Percentiles rank a stretch among this genome's conserved stretches.
Evolutionary conservation across 768 basidiomycete species (phyloP).

Genomic region (Boletus pseudo-olivaceus): DNA sequence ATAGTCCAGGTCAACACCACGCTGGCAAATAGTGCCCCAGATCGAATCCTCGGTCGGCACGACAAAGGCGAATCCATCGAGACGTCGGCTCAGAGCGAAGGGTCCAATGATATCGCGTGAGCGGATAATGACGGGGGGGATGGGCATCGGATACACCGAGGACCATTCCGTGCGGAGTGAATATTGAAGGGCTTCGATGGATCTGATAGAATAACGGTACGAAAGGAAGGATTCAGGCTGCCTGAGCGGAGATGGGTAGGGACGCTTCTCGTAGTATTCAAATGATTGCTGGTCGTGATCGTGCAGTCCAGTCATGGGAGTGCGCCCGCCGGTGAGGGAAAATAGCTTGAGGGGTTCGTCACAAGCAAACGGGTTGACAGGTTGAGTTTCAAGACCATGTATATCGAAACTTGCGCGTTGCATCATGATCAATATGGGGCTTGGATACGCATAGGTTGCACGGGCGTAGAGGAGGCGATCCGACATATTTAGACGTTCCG

Average conservation of each 20-base stretch:
- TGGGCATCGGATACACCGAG: slow-evolving; percentile 15
- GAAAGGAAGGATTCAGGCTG: not conserved
- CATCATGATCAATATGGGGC: slow-evolving; percentile 12
- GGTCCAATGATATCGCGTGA: slow-evolving; percentile 13
- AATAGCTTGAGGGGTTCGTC: slow-evolving; percentile 1
- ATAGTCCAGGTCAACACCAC: slow-evolving; percentile 10
- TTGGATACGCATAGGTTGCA: slow-evolving; percentile 10
- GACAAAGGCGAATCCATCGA: slow-evolving; percentile 5
- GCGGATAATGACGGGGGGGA: slow-evolving; percentile 22
- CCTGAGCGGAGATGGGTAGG: not conserved
- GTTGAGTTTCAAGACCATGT: not conserved
- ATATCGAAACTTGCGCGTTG: slow-evolving; percentile 5
- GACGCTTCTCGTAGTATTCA: slow-evolving; percentile 6
- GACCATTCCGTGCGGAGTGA: slow-evolving; percentile 6
- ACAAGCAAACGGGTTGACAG: not conserved
- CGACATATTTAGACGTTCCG: not conserved
- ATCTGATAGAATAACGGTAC: slow-evolving; percentile 6
- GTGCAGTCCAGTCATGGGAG: slow-evolving; percentile 5
- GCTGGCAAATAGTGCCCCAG: slow-evolving; percentile 11
- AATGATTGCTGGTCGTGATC: slow-evolving; percentile 1
- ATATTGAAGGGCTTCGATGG: slow-evolving; percentile 10
- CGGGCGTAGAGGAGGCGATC: not conserved
- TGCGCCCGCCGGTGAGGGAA: not conserved
- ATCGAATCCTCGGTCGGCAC: slow-evolving; percentile 11
- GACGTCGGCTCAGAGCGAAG: not conserved